Evolutionary conservation across 1,284 basidiomycete species (phyloP).

Genomic region (Ceratobasidium sp.): DNA sequence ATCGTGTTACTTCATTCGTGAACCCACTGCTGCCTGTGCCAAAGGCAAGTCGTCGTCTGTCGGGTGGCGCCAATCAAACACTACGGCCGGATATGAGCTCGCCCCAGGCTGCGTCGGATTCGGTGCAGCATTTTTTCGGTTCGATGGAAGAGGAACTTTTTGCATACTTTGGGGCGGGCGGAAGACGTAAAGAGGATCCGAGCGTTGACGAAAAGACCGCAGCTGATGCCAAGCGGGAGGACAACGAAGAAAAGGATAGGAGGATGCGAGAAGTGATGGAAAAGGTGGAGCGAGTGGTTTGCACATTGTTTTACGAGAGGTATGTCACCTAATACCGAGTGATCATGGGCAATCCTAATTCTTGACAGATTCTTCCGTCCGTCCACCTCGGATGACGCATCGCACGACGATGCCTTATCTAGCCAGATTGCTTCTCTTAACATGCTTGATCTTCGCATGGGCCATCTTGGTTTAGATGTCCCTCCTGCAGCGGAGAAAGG

Average conservation of each 20-base stretch:
- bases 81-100: constrained; percentile 38
- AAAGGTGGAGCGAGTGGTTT: constrained; percentile 72
- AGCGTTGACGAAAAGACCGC: constrained; percentile 49
- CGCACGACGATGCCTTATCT: constrained; percentile 86
- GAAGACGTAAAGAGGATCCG: constrained; percentile 44
- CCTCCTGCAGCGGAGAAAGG: constrained; percentile 54
- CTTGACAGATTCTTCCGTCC: constrained; percentile 65
- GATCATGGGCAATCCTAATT: not conserved
- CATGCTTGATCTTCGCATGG: constrained; percentile 83
- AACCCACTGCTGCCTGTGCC: constrained; percentile 38
- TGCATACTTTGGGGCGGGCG: constrained; percentile 47
- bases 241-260: constrained; percentile 45
- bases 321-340: constrained; percentile 46
- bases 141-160: constrained; percentile 63
- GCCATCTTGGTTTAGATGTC: constrained; percentile 84
- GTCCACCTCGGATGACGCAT: constrained; percentile 75
- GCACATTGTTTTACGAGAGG: constrained; percentile 76
- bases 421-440: constrained; percentile 90
- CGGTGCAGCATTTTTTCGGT: constrained; percentile 78
- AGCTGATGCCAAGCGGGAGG: constrained; percentile 42
- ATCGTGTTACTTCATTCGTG: constrained; percentile 57
- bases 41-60: constrained; percentile 20
- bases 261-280: constrained; percentile 66
- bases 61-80: not conserved
- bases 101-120: constrained; percentile 51